A percentile compares a stretch with the other conserved stretches of the same genome.
phyloP scores from a whole-genome alignment of 768 basidiomycete genomes.

The Tulasnella sp. region DNA sequence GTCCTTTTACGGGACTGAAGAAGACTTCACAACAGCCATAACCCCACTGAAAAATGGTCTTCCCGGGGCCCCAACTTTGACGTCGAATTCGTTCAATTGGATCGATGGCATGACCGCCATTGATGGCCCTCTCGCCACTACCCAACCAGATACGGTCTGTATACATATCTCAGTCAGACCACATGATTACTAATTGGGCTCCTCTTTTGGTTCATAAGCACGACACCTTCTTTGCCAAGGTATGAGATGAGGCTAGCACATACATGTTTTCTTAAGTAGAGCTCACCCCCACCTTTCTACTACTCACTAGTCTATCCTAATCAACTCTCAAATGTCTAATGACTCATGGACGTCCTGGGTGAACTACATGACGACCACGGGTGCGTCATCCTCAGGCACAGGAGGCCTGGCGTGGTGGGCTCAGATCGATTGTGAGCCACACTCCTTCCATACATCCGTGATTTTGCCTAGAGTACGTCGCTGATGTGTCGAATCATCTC shows the following conservation, averaged over 20 bases:
- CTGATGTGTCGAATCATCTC: too few species aligned
- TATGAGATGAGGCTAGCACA: too few species aligned
- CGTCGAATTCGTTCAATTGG: not conserved
- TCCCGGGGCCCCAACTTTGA: not conserved
- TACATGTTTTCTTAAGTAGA: not conserved
- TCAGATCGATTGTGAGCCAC: not conserved
- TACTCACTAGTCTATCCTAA: not conserved
- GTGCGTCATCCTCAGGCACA: not conserved
- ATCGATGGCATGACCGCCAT: not conserved
- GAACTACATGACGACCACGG: not conserved
- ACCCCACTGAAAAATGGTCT: not conserved
- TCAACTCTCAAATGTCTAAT: not conserved
- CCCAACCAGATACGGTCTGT: too few species aligned
- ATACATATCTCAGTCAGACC: too few species aligned
- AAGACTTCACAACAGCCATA: slow-evolving; percentile 15
- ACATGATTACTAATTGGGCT: too few species aligned
- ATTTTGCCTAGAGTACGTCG: too few species aligned
- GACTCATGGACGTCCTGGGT: not conserved
- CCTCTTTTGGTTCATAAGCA: too few species aligned
- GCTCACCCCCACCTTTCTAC: not conserved
- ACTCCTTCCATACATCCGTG: not conserved
- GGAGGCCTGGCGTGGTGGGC: too few species aligned
- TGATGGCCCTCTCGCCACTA: not conserved
- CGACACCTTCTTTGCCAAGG: slow-evolving; percentile 21
- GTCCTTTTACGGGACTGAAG: slow-evolving; percentile 18